These are phyloP conservation scores for Pisolithus microcarpus DNA, from an alignment of 768 basidiomycete species.

Conservation along the genomic window DNA sequence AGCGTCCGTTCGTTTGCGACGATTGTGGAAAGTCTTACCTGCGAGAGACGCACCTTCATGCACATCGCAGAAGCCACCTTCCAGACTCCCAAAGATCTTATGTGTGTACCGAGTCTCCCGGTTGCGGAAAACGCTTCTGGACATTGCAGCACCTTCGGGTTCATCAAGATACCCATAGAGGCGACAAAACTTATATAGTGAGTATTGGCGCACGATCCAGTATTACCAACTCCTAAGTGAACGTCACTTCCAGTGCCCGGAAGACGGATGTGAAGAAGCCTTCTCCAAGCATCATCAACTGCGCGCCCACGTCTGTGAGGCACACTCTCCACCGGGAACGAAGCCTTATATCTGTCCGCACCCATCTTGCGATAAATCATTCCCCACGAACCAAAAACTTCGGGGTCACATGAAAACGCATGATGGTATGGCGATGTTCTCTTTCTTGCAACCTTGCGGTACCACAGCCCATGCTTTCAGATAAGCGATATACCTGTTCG, in stretches of 20 bases:
- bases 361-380: slow-evolving; percentile 74
- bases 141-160: slow-evolving; percentile 76
- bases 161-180: slow-evolving; percentile 69
- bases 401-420: slow-evolving; percentile 76
- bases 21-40: slow-evolving; percentile 78
- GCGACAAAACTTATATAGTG: slow-evolving; percentile 67
- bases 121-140: slow-evolving; percentile 88
- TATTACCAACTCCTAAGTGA: not conserved
- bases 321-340: slow-evolving; percentile 75
- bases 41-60: slow-evolving; percentile 80
- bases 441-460: no score
- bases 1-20: slow-evolving; percentile 81
- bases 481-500: slow-evolving; percentile 79
- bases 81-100: slow-evolving; percentile 61
- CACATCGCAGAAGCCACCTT: slow-evolving; percentile 73
- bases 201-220: slow-evolving; percentile 4
- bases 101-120: slow-evolving; percentile 45
- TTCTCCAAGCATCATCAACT: slow-evolving; percentile 85
- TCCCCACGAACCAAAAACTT: slow-evolving; percentile 73
- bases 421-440: slow-evolving; percentile 47
- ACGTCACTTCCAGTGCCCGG: slow-evolving; percentile 49
- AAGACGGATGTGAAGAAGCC: slow-evolving; percentile 50
- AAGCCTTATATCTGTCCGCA: slow-evolving; percentile 76
- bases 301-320: slow-evolving; percentile 61
- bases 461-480: slow-evolving; percentile 30